Evolutionary conservation across 495 filamentous ascomycete species (phyloP).

Genomic region (Neurospora terricola): DNA sequence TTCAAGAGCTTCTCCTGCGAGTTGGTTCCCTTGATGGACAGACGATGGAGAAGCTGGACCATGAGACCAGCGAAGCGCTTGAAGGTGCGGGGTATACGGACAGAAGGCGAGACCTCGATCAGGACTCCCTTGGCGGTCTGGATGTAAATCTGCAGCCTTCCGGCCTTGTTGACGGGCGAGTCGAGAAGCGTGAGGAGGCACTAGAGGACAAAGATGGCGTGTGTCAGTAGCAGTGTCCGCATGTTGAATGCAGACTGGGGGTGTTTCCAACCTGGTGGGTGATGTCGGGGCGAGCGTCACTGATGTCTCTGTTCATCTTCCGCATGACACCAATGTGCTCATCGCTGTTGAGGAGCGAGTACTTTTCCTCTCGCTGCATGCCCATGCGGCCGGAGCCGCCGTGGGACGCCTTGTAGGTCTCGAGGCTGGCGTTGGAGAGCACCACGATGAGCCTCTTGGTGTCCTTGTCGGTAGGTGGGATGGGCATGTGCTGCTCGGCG

Average conservation of each 20-base stretch:
- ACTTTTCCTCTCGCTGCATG: slow-evolving; percentile 76
- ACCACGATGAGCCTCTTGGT: slow-evolving; percentile 88
- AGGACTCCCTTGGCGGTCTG: slow-evolving; percentile 93
- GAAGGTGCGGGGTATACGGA: slow-evolving; percentile 94
- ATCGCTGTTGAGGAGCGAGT: slow-evolving; percentile 92
- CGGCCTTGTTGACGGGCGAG: slow-evolving; percentile 96
- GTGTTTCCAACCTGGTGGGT: slow-evolving; percentile 76
- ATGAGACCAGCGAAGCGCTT: slow-evolving; percentile 97
- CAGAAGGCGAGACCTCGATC: slow-evolving; percentile 94
- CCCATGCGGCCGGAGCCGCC: slow-evolving; percentile 53
- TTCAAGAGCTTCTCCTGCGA: slow-evolving; percentile 95
- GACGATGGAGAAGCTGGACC: slow-evolving; percentile 95
- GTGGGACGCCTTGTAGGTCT: slow-evolving; percentile 85
- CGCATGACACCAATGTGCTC: slow-evolving; percentile 98
- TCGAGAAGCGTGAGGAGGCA: slow-evolving; percentile 96
- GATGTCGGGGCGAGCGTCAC: slow-evolving; percentile 93
- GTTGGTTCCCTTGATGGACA: slow-evolving; percentile 89
- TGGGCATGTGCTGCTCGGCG: slow-evolving; percentile 83
- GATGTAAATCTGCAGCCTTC: slow-evolving; percentile 95
- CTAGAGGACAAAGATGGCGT: slow-evolving; percentile 34
- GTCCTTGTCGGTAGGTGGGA: slow-evolving; percentile 76
- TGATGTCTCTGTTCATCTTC: slow-evolving; percentile 98
- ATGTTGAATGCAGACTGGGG: slow-evolving; percentile 30
- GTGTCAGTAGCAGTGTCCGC: slow-evolving; percentile 23
- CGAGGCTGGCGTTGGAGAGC: slow-evolving; percentile 91